phyloP scores from a whole-genome alignment of 2,329 filamentous ascomycete species.

The Basipetospora chlamydospora region DNA sequence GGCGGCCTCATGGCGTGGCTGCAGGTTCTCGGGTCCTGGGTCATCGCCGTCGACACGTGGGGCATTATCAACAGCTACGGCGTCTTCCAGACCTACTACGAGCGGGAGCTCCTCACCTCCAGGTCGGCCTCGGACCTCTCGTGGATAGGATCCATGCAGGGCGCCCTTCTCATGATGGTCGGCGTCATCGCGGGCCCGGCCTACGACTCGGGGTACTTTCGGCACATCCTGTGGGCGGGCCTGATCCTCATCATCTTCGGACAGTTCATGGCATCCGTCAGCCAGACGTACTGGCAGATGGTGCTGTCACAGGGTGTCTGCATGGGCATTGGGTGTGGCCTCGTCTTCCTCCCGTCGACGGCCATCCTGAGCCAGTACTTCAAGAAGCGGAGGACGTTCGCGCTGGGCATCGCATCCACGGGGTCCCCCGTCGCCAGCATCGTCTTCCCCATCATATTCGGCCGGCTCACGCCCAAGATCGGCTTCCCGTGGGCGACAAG shows the following conservation, averaged over 20 bases:
- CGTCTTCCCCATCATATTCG: slow-evolving; percentile 20
- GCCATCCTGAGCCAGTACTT: slow-evolving; percentile 27
- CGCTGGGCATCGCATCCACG: slow-evolving; percentile 17
- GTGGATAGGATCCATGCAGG: slow-evolving; percentile 29
- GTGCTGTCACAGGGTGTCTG: slow-evolving; percentile 24
- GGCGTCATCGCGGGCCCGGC: slow-evolving; percentile 25
- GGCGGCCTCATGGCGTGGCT: slow-evolving; percentile 70
- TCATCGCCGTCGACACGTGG: slow-evolving; percentile 9
- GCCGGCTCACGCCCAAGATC: slow-evolving; percentile 28
- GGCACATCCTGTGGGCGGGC: slow-evolving; percentile 19
- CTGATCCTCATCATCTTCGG: slow-evolving; percentile 22
- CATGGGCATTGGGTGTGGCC: slow-evolving; percentile 21
- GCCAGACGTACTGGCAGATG: slow-evolving; percentile 27
- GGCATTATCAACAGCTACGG: slow-evolving; percentile 29
- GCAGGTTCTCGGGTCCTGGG: slow-evolving; percentile 73
- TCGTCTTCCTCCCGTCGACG: slow-evolving; percentile 19
- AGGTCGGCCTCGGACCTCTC: slow-evolving; percentile 24
- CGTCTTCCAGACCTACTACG: slow-evolving; percentile 30
- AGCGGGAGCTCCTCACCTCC: slow-evolving; percentile 17
- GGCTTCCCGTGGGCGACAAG: slow-evolving; percentile 40
- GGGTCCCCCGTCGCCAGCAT: slow-evolving; percentile 26
- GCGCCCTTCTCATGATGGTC: slow-evolving; percentile 23
- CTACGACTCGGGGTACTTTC: slow-evolving; percentile 27
- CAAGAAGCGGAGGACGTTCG: slow-evolving; percentile 15
- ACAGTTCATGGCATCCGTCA: slow-evolving; percentile 30